These are phyloP conservation scores for Begonia fuchsioides DNA, from an alignment of 306 rosid species.

Conservation along the genomic window DNA sequence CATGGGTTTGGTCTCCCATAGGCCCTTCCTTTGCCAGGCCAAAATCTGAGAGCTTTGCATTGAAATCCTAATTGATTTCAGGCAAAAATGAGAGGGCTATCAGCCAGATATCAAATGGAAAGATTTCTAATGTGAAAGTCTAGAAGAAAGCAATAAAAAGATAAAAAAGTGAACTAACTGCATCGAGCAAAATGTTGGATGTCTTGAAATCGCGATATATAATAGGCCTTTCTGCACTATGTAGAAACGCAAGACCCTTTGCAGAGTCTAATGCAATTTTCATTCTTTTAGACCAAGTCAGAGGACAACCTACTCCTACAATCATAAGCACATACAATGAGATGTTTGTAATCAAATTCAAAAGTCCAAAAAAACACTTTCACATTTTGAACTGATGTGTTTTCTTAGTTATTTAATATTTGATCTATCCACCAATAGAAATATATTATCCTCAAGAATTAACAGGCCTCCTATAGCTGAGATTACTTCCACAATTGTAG, in stretches of 20 bases:
- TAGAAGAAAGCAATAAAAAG: neutral
- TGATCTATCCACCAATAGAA: no score
- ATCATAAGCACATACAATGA: constrained; percentile 14
- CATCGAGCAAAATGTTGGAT: constrained; percentile 73
- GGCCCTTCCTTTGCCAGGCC: constrained; percentile 99
- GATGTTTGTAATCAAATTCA: neutral
- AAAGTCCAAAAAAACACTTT: no score
- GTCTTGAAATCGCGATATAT: constrained; percentile 96
- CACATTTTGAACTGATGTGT: no score
- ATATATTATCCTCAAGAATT: no score
- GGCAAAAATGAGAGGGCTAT: neutral
- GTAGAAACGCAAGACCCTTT: constrained; percentile 91
- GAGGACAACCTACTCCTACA: constrained; percentile 69
- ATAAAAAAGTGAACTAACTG: constrained; percentile 33
- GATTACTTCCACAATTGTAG: no score
- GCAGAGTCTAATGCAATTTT: constrained; percentile 90
- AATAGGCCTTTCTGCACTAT: constrained; percentile 69
- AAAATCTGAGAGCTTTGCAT: constrained; percentile 85
- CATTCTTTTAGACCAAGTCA: constrained; percentile 84
- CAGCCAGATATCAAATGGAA: neutral
- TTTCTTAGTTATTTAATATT: no score
- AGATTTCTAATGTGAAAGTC: neutral
- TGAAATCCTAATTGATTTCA: constrained; percentile 42
- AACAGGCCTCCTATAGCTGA: no score
- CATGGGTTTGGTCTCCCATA: constrained; percentile 95